Evolutionary conservation across 257 asterid genomes (phyloP).

Genomic region (Galeopsis tetrahit): DNA sequence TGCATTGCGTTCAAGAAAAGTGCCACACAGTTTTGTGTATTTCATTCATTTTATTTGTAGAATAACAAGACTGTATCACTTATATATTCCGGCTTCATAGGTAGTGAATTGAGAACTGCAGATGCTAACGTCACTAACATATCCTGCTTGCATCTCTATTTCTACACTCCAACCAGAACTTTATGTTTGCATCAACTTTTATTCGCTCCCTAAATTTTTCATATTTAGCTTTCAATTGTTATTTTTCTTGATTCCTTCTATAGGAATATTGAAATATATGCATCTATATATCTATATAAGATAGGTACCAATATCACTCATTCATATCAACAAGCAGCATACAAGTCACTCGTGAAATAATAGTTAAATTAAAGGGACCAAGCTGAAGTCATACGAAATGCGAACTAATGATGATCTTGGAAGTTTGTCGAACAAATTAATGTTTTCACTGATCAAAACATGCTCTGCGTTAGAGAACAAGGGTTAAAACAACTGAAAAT

Average conservation of each 20-base stretch:
- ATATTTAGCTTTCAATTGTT: slow-evolving; percentile 9
- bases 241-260: neutral
- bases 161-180: neutral
- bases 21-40: neutral
- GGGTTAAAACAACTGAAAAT: slow-evolving; percentile 20
- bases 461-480: neutral
- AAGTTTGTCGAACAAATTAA: slow-evolving; percentile 17
- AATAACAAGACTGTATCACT: neutral
- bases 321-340: slow-evolving; percentile 10
- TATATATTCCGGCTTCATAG: neutral
- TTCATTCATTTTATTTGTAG: neutral
- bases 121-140: slow-evolving; percentile 5
- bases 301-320: slow-evolving; percentile 3
- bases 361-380: neutral
- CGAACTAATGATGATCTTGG: neutral
- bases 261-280: neutral
- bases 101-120: neutral
- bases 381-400: neutral
- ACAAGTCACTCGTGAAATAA: neutral
- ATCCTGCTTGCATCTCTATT: slow-evolving; percentile 4
- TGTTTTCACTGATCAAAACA: neutral
- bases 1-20: neutral
- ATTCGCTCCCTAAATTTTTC: slow-evolving; percentile 2
- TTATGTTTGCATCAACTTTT: neutral
- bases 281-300: neutral